A percentile compares a stretch with the other conserved stretches of the same genome.
phyloP scores from a whole-genome alignment of 495 filamentous ascomycete species.

The Aspergillus conjunctus region DNA sequence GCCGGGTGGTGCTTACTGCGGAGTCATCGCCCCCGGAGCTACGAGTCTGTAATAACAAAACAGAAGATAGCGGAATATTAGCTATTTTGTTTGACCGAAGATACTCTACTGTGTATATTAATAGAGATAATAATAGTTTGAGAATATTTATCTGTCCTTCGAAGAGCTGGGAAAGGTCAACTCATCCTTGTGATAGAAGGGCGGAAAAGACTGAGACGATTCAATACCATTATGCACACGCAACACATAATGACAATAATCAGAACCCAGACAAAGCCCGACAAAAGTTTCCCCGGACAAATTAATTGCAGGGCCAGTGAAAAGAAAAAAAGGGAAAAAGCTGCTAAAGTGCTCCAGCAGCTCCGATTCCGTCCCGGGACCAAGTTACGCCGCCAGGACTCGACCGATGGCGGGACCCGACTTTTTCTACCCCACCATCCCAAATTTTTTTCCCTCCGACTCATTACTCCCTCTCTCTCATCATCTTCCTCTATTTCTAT shows the following conservation, averaged over 20 bases:
- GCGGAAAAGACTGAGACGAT: too few species aligned
- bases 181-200: too few species aligned
- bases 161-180: too few species aligned
- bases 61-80: too few species aligned
- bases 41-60: too few species aligned
- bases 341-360: not conserved
- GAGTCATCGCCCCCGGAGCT: not conserved
- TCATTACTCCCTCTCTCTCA: conserved; percentile 6
- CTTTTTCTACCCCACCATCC: conserved; percentile 20
- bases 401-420: conserved; percentile 13
- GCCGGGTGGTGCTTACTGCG: not conserved
- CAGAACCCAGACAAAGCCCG: not conserved
- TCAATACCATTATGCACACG: not conserved
- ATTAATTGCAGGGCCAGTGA: conserved; percentile 4
- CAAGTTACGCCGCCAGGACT: conserved; percentile 1
- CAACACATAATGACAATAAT: not conserved
- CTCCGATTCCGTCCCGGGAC: conserved; percentile 27
- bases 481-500: conserved; percentile 10
- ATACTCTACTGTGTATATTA: too few species aligned
- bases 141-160: too few species aligned
- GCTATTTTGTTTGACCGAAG: too few species aligned
- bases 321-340: conserved; percentile 6
- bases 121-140: too few species aligned
- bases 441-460: conserved; percentile 9
- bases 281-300: conserved; percentile 3